phyloP scores from a whole-genome alignment of 2,329 filamentous ascomycete species.

The Claviceps maximensis region DNA sequence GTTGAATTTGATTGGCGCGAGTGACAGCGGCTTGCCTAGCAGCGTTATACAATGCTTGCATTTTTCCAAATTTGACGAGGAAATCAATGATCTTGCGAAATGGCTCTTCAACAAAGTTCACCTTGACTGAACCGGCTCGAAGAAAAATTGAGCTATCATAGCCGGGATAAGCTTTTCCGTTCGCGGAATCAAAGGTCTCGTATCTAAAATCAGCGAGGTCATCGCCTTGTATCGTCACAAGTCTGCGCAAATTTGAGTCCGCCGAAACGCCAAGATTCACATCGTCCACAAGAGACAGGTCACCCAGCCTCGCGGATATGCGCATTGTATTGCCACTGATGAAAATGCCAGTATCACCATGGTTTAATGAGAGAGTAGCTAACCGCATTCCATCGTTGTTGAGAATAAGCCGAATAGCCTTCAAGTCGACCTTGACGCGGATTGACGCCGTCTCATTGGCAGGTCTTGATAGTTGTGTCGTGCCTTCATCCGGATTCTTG shows the following conservation, averaged over 20 bases:
- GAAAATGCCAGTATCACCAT: conserved; percentile 84
- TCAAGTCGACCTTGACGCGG: conserved; percentile 82
- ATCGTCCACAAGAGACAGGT: conserved; percentile 82
- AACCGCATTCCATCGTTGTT: conserved; percentile 96
- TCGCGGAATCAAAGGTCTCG: conserved; percentile 75
- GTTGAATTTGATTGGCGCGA: conserved; percentile 85
- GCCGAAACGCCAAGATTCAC: conserved; percentile 80
- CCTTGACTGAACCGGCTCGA: conserved; percentile 84
- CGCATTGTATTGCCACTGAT: conserved; percentile 76
- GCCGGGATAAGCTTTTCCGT: conserved; percentile 65
- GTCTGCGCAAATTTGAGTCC: conserved; percentile 66
- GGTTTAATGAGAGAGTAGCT: conserved; percentile 83
- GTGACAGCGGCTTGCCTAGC: conserved; percentile 87
- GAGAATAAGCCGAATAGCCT: conserved; percentile 83
- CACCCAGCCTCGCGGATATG: conserved; percentile 73
- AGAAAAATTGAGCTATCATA: conserved; percentile 89
- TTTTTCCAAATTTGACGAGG: conserved; percentile 96
- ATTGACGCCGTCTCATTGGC: conserved; percentile 53
- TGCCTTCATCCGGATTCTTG: conserved; percentile 22
- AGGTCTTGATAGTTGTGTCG: conserved; percentile 21
- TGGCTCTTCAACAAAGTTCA: conserved; percentile 94
- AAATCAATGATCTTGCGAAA: conserved; percentile 98
- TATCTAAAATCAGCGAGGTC: conserved; percentile 96
- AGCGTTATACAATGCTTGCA: conserved; percentile 98
- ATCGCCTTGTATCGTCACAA: conserved; percentile 90